phyloP scores from a whole-genome alignment of 441 rosid genomes.

The Manihot esculenta region DNA sequence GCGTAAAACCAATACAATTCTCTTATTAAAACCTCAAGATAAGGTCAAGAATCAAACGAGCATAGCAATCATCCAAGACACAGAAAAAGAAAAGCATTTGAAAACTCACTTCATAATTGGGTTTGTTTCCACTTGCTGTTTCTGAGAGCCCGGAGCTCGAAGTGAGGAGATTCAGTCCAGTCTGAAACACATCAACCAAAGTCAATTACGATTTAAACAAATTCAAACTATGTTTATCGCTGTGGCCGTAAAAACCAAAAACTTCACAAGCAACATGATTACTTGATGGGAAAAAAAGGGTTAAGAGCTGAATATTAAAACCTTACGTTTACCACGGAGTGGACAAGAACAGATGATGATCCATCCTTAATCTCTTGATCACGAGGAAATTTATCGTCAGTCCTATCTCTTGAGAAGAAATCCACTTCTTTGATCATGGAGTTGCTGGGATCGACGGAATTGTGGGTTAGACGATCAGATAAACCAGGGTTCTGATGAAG shows the following conservation, averaged over 20 bases:
- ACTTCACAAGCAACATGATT: too few species aligned
- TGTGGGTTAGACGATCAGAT: slow-evolving; percentile 12
- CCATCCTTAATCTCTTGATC: slow-evolving; percentile 31
- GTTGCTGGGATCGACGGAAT: slow-evolving; percentile 18
- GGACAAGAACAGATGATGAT: slow-evolving; percentile 30
- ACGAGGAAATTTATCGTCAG: neutral
- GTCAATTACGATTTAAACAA: too few species aligned
- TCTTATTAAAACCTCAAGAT: too few species aligned
- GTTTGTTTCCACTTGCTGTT: slow-evolving; percentile 27
- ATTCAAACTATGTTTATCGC: too few species aligned
- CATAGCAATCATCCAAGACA: too few species aligned
- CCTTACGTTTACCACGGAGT: slow-evolving; percentile 53
- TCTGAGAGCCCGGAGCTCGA: slow-evolving; percentile 39
- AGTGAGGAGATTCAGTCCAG: slow-evolving; percentile 47
- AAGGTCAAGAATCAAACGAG: too few species aligned
- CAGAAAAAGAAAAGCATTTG: neutral
- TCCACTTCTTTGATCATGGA: slow-evolving; percentile 63
- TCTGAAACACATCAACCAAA: slow-evolving; percentile 39
- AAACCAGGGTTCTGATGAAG: slow-evolving; percentile 30
- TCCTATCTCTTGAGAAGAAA: slow-evolving; percentile 54
- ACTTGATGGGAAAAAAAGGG: too few species aligned
- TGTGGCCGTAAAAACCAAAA: too few species aligned
- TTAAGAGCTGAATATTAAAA: slow-evolving; percentile 13
- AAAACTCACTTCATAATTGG: slow-evolving; percentile 48
- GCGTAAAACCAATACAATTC: slow-evolving; percentile 5